These are phyloP conservation scores for Isabelozyma gotoi DNA, from an alignment of 805 yeast species.

Conservation along the genomic window DNA sequence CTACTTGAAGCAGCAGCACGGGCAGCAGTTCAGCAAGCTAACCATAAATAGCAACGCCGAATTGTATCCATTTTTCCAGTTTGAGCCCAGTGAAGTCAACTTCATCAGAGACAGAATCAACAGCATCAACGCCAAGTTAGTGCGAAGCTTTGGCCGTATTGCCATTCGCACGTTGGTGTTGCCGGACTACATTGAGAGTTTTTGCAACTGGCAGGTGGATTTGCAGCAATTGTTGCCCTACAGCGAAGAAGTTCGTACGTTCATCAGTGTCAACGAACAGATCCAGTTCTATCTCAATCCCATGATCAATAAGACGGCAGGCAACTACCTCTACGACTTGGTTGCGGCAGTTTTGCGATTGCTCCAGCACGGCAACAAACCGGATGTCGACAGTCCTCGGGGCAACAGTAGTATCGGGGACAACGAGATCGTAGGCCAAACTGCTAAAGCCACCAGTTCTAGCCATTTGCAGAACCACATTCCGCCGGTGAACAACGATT, in stretches of 20 bases:
- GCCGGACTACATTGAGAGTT: constrained; percentile 9
- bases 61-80: constrained; percentile 5
- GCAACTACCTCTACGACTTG: constrained; percentile 8
- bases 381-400: neutral
- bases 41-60: constrained; percentile 7
- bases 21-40: constrained; percentile 1
- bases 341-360: constrained; percentile 4
- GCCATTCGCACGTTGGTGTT: neutral
- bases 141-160: neutral
- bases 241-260: neutral
- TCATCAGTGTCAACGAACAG: constrained; percentile 6
- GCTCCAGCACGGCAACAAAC: neutral
- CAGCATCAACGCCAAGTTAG: neutral
- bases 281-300: constrained; percentile 14
- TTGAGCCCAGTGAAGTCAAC: neutral
- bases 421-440: neutral
- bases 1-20: constrained; percentile 6
- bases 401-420: constrained; percentile 2
- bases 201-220: constrained; percentile 7
- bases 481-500: neutral
- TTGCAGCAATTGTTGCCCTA: neutral
- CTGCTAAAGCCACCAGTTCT: neutral
- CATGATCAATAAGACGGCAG: constrained; percentile 6
- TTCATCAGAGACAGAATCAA: neutral
- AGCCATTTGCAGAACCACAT: neutral